Percentiles rank a stretch among this genome's conserved stretches.
phyloP scores from a whole-genome alignment of 805 yeast species.

The Candida nanaspora region DNA sequence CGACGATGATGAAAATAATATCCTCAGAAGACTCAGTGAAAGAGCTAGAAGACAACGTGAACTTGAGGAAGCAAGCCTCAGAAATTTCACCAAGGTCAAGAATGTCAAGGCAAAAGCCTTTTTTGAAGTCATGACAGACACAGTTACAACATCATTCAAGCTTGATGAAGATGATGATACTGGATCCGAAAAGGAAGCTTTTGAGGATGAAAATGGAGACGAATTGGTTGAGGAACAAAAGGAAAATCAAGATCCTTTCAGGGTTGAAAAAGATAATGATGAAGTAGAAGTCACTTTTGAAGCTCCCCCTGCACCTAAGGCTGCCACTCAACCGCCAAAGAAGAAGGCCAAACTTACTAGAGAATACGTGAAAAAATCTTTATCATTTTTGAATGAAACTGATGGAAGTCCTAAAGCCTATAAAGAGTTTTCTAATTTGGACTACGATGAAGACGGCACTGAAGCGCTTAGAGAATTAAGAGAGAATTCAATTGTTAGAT shows the following conservation, averaged over 20 bases:
- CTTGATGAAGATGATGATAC: slow-evolving; percentile 12
- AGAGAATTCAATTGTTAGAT: slow-evolving; percentile 9
- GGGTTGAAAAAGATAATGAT: slow-evolving; percentile 18
- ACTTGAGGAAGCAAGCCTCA: not conserved
- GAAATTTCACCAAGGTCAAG: too few relatives aligned
- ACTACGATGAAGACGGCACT: slow-evolving; percentile 24
- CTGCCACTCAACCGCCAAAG: slow-evolving; percentile 7
- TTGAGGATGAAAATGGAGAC: slow-evolving; percentile 11
- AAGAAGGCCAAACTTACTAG: slow-evolving; percentile 27
- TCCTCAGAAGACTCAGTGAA: slow-evolving; percentile 26
- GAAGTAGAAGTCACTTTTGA: slow-evolving; percentile 12
- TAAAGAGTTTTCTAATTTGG: slow-evolving; percentile 11
- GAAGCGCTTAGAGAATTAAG: slow-evolving; percentile 29
- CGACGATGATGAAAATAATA: slow-evolving; percentile 64
- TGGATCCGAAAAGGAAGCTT: slow-evolving; percentile 18
- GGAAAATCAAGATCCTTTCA: slow-evolving; percentile 14
- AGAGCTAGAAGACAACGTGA: slow-evolving; percentile 8
- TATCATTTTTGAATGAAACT: slow-evolving; percentile 18
- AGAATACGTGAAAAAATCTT: slow-evolving; percentile 19
- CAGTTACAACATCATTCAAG: not conserved
- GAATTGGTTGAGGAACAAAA: slow-evolving; percentile 14
- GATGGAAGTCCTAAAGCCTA: slow-evolving; percentile 6
- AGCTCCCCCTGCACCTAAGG: slow-evolving; percentile 2
- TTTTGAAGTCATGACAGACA: slow-evolving; percentile 41
- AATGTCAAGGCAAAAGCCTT: slow-evolving; percentile 54